Base-by-base conservation (phyloP, 805 yeast genomes). In the Wickerhamomyces silvicola region DNA sequence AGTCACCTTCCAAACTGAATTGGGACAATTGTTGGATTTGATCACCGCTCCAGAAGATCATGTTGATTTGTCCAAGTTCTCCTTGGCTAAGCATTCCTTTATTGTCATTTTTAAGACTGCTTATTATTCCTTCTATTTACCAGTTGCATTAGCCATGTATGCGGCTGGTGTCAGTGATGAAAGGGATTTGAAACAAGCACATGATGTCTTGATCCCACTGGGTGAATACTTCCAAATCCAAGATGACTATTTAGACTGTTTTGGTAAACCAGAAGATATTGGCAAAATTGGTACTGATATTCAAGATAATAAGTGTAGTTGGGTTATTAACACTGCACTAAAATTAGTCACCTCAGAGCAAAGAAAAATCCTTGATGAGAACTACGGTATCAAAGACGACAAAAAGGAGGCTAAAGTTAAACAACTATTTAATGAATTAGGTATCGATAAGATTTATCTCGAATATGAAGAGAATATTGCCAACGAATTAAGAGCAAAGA, bases 141-240 rank as follows among this genome's bases (percentile, higher is more conserved):
- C 99, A 18, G 99, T 92, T 31, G 97, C 95, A 4, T 70, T 92
- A 39, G 95, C 97, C 24, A 87, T 92, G 96, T 81, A 66, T 62
- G 81, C 85, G 72, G 81, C 94, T 37, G 97, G 96, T 33, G 57
- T 82, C 47, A 68, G 68, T 38, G 68, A 72, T 49, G 81, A 70
- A 35, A 59, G 64, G 48, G 96, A 90, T 59, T 72, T 92, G 57
- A 72, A 83, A 56, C 97, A 90, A 67, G 96, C 86, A 13, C 71
- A 69, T 41, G 92, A 84, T 46, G 78, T 92, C 25, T 71, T 92
- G 59, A 78, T 92, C 43, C 97, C 97, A 35, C 73, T 92, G 46
- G 99, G 99, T 38, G 97, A 92, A 61, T 92, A 92, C 60, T 92
- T 92, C 80, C 99, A 92, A 68, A 85, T 92, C 48, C 98, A 92